Evolutionary conservation across 2,329 filamentous ascomycete species (phyloP).

Genomic region (Escovopsis sp.): DNA sequence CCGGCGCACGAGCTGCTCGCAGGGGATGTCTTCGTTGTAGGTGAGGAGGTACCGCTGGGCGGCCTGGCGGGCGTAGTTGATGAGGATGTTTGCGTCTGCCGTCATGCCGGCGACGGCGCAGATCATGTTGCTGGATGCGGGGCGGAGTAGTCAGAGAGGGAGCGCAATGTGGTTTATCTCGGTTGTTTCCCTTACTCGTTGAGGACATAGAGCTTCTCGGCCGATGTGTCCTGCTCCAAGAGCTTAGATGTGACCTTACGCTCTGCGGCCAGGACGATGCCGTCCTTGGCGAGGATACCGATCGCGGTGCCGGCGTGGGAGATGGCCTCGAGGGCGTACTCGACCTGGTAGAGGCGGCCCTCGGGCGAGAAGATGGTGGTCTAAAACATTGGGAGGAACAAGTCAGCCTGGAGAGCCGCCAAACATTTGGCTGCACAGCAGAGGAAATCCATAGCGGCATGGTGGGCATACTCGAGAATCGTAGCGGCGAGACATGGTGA

Average conservation of each 20-base stretch:
- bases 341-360: conserved; percentile 95
- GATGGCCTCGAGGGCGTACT: conserved; percentile 98
- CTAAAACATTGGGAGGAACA: conserved; percentile 28
- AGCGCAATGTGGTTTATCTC: too few species aligned
- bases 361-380: conserved; percentile 99
- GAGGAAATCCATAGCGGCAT: conserved; percentile 24
- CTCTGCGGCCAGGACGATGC: conserved; percentile 94
- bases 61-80: conserved; percentile 96
- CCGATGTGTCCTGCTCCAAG: conserved; percentile 96
- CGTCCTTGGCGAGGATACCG: conserved; percentile 93
- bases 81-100: conserved; percentile 98
- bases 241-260: conserved; percentile 99
- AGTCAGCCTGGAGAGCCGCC: neutral
- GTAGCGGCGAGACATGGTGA: conserved; percentile 85
- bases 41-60: conserved; percentile 96
- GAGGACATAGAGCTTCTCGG: conserved; percentile 98
- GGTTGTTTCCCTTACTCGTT: conserved; percentile 58
- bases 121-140: conserved; percentile 79
- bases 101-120: conserved; percentile 98
- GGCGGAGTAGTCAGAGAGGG: neutral
- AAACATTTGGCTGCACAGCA: neutral
- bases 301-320: conserved; percentile 95
- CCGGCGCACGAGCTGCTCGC: conserved; percentile 92
- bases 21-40: conserved; percentile 99
- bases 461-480: conserved; percentile 84